Conservation (phyloP, 805 yeast genomes). For the Saturnispora diversa region DNA sequence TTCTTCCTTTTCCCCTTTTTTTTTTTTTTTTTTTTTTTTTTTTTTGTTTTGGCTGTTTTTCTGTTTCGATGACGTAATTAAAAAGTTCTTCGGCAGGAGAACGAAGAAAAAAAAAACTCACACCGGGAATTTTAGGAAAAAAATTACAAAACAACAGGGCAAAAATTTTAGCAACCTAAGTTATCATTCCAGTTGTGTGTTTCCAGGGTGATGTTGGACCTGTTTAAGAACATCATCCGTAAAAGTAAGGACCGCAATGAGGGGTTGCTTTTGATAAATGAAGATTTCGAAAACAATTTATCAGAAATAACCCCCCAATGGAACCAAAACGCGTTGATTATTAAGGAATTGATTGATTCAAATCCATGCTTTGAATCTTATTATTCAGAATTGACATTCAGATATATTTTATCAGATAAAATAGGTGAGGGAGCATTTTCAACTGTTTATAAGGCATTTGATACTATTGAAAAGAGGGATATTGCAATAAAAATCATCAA, state of each 20-base stretch:
- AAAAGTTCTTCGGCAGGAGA: too few species aligned
- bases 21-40: not conserved
- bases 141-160: too few species aligned
- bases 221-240: slow-evolving; percentile 24
- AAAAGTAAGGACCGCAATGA: slow-evolving; percentile 10
- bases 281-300: too few species aligned
- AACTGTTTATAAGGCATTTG: slow-evolving; percentile 66
- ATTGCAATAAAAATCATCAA: slow-evolving; percentile 75
- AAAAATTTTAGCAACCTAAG: too few species aligned
- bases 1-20: not conserved
- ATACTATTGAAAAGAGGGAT: slow-evolving; percentile 31
- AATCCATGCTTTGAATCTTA: slow-evolving; percentile 17
- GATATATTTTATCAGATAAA: slow-evolving; percentile 25
- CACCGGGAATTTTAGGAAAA: too few species aligned
- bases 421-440: slow-evolving; percentile 91
- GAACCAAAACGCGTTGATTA: slow-evolving; percentile 2
- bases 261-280: not conserved
- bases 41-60: too few species aligned
- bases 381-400: slow-evolving; percentile 23
- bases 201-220: slow-evolving; percentile 22
- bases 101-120: too few species aligned
- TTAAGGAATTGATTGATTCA: slow-evolving; percentile 7
- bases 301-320: too few species aligned
- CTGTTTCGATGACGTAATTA: too few species aligned
- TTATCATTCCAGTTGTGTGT: not conserved